Conservation (phyloP, 306 rosid genomes). For the Fragaria iinumae region DNA sequence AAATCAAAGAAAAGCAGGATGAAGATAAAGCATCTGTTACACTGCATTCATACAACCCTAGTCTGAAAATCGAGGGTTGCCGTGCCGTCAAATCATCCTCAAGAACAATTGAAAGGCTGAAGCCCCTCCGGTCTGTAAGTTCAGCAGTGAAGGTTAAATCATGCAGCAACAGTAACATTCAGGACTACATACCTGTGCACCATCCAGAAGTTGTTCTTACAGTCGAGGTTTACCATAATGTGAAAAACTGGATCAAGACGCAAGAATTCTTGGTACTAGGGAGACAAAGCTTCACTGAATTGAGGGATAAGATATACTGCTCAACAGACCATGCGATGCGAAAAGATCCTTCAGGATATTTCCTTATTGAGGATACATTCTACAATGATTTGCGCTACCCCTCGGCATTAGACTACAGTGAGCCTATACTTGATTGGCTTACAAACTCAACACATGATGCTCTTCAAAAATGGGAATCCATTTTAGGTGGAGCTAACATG, state of each 20-base stretch:
- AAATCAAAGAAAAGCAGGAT: slow-evolving; percentile 70
- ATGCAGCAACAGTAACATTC: slow-evolving; percentile 22
- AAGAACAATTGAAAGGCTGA: slow-evolving; percentile 53
- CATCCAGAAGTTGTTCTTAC: slow-evolving; percentile 65
- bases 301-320: slow-evolving; percentile 80
- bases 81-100: slow-evolving; percentile 40
- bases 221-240: slow-evolving; percentile 74
- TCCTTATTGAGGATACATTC: slow-evolving; percentile 82
- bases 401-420: slow-evolving; percentile 63
- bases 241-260: slow-evolving; percentile 63
- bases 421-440: slow-evolving; percentile 82
- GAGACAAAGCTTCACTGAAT: slow-evolving; percentile 57
- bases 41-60: slow-evolving; percentile 66
- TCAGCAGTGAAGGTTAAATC: slow-evolving; percentile 57
- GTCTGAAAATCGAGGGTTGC: slow-evolving; percentile 32
- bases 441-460: slow-evolving; percentile 58
- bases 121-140: slow-evolving; percentile 59
- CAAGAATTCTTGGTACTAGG: slow-evolving; percentile 83
- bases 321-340: slow-evolving; percentile 66
- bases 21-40: slow-evolving; percentile 60
- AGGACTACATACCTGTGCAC: slow-evolving; percentile 43
- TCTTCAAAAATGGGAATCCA: slow-evolving; percentile 69
- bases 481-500: slow-evolving; percentile 52
- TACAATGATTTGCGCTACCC: slow-evolving; percentile 81
- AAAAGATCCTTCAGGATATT: slow-evolving; percentile 82